Evolutionary conservation across 345 rosid genomes (phyloP), one percentile per base, ranked within the genome.

Genomic region (Arabis hirsuta): DNA sequence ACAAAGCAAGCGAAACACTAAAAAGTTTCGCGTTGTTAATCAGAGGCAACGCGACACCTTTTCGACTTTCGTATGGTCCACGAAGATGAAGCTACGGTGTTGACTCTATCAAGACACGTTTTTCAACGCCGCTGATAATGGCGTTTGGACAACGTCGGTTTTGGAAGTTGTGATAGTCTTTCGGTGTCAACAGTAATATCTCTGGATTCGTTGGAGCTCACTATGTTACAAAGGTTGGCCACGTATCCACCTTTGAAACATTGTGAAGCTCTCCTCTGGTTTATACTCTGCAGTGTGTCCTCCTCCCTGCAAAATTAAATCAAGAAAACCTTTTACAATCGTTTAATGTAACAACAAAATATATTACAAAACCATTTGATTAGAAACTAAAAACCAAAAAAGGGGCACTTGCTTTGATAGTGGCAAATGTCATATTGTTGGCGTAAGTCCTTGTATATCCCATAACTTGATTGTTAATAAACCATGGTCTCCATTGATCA

Each of bases 201-300:
- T 22, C 24, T 22, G 24, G 29, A 27, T 27, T 27, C 29, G 29
- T 2, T 31, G 34, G 34, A 31, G 34, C 34, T 31, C 7, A 6
- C 34, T 31, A 6, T 51, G 10, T 54, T 9, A 71, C 3, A 72
- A 69, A 43, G 76, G 46, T 29, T 43, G 62, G 34, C 69, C 54
- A 62, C 46, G 32, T 43, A 62, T 62, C 69, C 76, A 72, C 58
- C 46, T 62, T 26, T 75, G 46, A 56, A 80, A 82, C 86, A 86
- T 86, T 5, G 82, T 74, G 14, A 61, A 52, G 38, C 89, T 78
- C 61, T 83, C 89, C 32, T 55, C 67, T 13, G 88, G 85, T 67
- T 29, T 81, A 69, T 81, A 81, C 64, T 79, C 83, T 0, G 89
- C 84, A n/a, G 83, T 77, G 78, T 84, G 91, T 13, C 90, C 94